Conservation (phyloP, 2,329 filamentous ascomycete species). For the Cladobotryum protrusum region DNA sequence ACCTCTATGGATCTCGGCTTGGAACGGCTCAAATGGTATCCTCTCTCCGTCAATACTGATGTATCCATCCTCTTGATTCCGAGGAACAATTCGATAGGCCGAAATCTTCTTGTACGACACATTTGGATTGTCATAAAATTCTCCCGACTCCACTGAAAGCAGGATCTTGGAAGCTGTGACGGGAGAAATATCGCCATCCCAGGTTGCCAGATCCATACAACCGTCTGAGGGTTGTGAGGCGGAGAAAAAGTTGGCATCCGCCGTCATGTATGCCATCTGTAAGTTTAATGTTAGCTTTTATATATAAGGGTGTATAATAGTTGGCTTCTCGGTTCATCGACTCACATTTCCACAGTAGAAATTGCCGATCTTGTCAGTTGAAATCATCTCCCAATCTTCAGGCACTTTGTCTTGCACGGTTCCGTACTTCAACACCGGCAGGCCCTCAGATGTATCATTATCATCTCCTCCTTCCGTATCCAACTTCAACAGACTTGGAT, state of each 20-base stretch:
- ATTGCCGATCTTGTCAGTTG: conserved; percentile 75
- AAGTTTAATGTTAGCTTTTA: neutral
- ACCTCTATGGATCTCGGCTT: conserved; percentile 79
- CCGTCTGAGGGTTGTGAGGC: conserved; percentile 79
- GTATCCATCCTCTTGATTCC: conserved; percentile 64
- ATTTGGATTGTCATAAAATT: conserved; percentile 72
- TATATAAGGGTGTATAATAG: neutral
- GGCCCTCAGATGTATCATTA: conserved; percentile 37
- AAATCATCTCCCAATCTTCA: conserved; percentile 65
- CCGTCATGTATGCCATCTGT: conserved; percentile 84
- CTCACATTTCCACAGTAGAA: conserved; percentile 87
- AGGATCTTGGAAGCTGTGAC: conserved; percentile 63
- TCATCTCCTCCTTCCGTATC: conserved; percentile 20
- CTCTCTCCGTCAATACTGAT: conserved; percentile 93
- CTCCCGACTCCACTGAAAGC: conserved; percentile 62
- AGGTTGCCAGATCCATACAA: conserved; percentile 74
- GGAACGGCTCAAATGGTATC: conserved; percentile 81
- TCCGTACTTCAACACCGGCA: conserved; percentile 73
- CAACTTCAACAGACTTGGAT: conserved; percentile 19
- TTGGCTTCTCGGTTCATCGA: conserved; percentile 9
- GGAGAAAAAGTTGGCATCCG: conserved; percentile 81
- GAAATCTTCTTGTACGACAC: conserved; percentile 78
- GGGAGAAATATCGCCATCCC: conserved; percentile 68
- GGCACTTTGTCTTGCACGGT: conserved; percentile 73
- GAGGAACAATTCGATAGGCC: conserved; percentile 81